Evolutionary conservation across 495 filamentous ascomycete genomes (phyloP), one percentile per base, ranked within the genome.

Genomic region (Penicillium goetzii): DNA sequence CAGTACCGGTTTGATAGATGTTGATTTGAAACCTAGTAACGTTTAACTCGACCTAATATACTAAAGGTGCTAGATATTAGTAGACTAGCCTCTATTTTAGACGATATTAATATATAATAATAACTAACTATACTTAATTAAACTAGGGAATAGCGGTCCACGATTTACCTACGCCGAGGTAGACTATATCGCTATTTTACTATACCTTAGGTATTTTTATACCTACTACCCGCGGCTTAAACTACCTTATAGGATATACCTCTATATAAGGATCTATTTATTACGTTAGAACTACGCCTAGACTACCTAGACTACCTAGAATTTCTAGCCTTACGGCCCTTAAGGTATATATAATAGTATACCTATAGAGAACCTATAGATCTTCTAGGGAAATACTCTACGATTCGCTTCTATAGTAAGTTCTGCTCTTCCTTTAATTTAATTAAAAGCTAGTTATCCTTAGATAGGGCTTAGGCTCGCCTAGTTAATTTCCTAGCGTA

Each of bases 101-200:
- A 32, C 5, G 5, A 32, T 32, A 32, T 32, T 32, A 32, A 32
- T 7, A 32, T 7, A 32, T 32, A 32, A 32, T 7, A 32, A 32
- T 32, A 32, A 32, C 30, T 7, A 32, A 32, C 30, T 32, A 32
- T 32, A 7, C 30, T 32, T 7, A 32, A 36, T 36, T 4, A 64
- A 64, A 59, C 56, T 28, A 26, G 62, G 49, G 62, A 64, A 59
- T 64, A 64, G 52, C 56, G 56, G 36, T 64, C 62, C 47, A 64
- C 62, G 9, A 33, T 55, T 59, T 59, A 36, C 56, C 50, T 64
- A 38, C 56, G 50, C 62, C 56, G 56, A 64, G 62, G 62, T 59
- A 34, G 62, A 59, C 62, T 49, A 43, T 64, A 59, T 64, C 56
- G 62, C 51, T 45, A 49, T 59, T 56, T 62, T 57, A 47, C 47